Conservation (phyloP, 2,329 filamentous ascomycete species). For the Arthrobotrys pseudoclavata region DNA sequence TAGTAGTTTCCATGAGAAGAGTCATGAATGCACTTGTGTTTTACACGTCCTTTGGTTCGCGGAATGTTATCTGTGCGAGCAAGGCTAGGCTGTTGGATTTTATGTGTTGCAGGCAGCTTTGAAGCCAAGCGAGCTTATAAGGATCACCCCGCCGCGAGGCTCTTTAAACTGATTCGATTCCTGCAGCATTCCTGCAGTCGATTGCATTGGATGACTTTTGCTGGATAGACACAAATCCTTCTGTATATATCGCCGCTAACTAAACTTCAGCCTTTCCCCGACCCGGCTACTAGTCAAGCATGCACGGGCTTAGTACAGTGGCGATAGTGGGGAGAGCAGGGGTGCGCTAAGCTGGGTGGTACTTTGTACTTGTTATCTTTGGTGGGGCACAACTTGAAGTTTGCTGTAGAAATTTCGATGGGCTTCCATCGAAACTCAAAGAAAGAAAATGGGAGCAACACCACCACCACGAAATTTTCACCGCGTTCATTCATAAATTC, state of each 20-base stretch:
- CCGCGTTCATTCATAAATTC: slow-evolving; percentile 55
- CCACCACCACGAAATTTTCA: slow-evolving; percentile 31
- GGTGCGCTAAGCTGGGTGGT: slow-evolving; percentile 3
- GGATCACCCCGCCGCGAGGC: slow-evolving; percentile 21
- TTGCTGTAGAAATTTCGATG: slow-evolving; percentile 56
- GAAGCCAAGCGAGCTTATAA: slow-evolving; percentile 13
- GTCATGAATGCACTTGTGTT: slow-evolving; percentile 16
- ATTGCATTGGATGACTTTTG: slow-evolving; percentile 6
- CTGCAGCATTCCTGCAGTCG: background rate
- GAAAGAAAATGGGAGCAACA: slow-evolving; percentile 42
- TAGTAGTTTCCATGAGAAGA: slow-evolving; percentile 17
- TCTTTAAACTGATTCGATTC: slow-evolving; percentile 2
- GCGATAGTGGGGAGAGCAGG: slow-evolving; percentile 11
- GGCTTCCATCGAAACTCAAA: slow-evolving; percentile 59
- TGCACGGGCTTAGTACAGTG: slow-evolving; percentile 4
- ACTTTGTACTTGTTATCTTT: background rate
- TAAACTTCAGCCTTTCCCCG: slow-evolving; percentile 5
- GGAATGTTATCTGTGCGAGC: slow-evolving; percentile 4
- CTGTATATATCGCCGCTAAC: background rate
- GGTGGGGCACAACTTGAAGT: slow-evolving; percentile 52
- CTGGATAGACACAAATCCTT: slow-evolving; percentile 17
- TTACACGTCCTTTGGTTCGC: slow-evolving; percentile 5
- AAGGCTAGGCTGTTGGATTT: slow-evolving; percentile 34
- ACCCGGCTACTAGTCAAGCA: background rate
- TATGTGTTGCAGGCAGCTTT: slow-evolving; percentile 24